Conservation (phyloP, 2,329 filamentous ascomycete genomes). For the Phyllosticta citrichinensis region DNA sequence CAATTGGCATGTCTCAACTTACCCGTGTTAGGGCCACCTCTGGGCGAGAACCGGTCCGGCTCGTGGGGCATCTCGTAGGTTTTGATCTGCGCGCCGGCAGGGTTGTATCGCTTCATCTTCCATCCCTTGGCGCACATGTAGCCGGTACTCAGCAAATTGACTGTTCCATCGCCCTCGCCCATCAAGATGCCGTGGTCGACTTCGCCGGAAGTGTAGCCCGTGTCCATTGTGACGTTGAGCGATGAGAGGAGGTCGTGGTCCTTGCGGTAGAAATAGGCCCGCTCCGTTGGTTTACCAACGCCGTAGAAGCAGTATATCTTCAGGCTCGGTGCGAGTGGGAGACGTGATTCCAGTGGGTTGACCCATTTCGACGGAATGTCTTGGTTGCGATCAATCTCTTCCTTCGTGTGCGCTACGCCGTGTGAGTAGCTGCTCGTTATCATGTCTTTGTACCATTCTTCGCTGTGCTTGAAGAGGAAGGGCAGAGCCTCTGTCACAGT, state of each 20-base stretch:
- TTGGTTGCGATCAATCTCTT: constrained; percentile 62
- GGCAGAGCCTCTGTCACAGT: constrained; percentile 68
- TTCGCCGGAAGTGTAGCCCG: constrained; percentile 35
- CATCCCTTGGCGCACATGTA: constrained; percentile 98
- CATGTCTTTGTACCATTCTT: constrained; percentile 75
- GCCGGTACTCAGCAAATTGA: constrained; percentile 80
- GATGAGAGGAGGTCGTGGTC: constrained; percentile 56
- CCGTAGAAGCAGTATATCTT: constrained; percentile 98
- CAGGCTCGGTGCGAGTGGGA: constrained; percentile 77
- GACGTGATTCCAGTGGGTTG: constrained; percentile 80
- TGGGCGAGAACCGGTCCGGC: constrained; percentile 80
- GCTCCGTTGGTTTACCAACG: constrained; percentile 85
- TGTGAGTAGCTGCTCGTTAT: constrained; percentile 72
- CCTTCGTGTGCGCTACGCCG: constrained; percentile 69
- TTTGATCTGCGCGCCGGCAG: constrained; percentile 67
- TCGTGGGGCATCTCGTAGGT: constrained; percentile 96
- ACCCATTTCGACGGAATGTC: constrained; percentile 65
- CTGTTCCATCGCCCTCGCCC: constrained; percentile 92
- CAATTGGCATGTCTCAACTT: constrained; percentile 14
- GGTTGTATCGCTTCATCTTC: constrained; percentile 90
- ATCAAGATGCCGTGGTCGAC: constrained; percentile 85
- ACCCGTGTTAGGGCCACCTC: constrained; percentile 58
- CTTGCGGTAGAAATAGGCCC: constrained; percentile 80
- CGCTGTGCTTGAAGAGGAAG: constrained; percentile 68
- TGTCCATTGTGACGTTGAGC: constrained; percentile 53